Percentiles rank a stretch among this genome's conserved stretches.
Evolutionary conservation across 768 basidiomycete species (phyloP).

Genomic region (Fistulinella prunicolor): DNA sequence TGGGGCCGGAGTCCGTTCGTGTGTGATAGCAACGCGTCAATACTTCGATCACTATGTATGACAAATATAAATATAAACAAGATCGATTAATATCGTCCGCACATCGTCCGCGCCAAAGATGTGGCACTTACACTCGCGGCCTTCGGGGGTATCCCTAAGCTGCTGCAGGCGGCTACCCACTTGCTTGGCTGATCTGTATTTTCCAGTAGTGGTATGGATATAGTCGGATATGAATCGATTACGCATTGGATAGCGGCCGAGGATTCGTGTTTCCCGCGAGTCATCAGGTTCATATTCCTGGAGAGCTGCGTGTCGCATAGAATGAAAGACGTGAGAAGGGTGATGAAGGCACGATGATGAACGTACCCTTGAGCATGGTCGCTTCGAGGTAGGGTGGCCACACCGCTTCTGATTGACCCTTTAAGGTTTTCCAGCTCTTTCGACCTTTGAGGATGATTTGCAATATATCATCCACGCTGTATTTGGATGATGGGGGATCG

Average conservation of each 20-base stretch:
- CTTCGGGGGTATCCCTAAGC: conserved; percentile 69
- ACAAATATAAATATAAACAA: conserved; percentile 33
- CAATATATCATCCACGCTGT: conserved; percentile 50
- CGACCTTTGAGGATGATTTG: conserved; percentile 64
- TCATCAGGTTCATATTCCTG: conserved; percentile 71
- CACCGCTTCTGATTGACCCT: conserved; percentile 64
- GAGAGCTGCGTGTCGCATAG: conserved; percentile 45
- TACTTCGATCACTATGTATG: conserved; percentile 32
- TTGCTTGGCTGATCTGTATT: conserved; percentile 71
- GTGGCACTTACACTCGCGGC: conserved; percentile 58
- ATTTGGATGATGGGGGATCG: conserved; percentile 10
- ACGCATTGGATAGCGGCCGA: conserved; percentile 74
- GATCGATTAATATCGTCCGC: conserved; percentile 23
- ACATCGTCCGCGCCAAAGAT: conserved; percentile 22
- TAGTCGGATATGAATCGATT: conserved; percentile 81
- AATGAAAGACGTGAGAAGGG: conserved; percentile 21
- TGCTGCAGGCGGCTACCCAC: conserved; percentile 81
- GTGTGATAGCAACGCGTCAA: conserved; percentile 34
- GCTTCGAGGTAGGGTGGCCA: conserved; percentile 82
- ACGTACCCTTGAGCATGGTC: conserved; percentile 67
- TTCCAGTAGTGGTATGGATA: conserved; percentile 66
- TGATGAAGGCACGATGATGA: conserved; percentile 8
- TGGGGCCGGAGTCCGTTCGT: conserved; percentile 21
- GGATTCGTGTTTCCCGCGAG: conserved; percentile 66
- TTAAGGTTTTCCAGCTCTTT: conserved; percentile 74